A percentile compares a stretch with the other conserved stretches of the same genome.
Evolutionary conservation across 306 rosid species (phyloP).

Genomic region (Pachyrhizus erosus): DNA sequence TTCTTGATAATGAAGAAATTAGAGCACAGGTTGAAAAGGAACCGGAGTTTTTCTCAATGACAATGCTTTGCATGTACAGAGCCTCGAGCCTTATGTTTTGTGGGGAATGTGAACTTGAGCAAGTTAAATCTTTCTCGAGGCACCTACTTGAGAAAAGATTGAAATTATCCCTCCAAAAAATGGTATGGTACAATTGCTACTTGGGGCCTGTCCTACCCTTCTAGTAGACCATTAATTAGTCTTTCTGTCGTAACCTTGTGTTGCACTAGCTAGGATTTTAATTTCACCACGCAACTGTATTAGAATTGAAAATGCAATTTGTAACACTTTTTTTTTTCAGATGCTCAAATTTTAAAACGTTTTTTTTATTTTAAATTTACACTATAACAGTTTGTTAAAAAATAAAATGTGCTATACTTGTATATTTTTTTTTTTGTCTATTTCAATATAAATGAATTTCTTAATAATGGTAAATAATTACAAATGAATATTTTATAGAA

Average conservation of each 20-base stretch:
- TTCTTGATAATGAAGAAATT: slow-evolving; percentile 35
- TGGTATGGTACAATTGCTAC: slow-evolving; percentile 4
- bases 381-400: no score
- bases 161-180: not conserved
- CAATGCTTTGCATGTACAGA: slow-evolving; percentile 37
- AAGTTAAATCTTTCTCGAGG: slow-evolving; percentile 40
- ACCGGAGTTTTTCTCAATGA: slow-evolving; percentile 8
- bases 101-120: slow-evolving; percentile 40
- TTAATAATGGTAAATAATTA: no score
- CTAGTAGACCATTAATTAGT: not conserved
- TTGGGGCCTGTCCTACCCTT: not conserved
- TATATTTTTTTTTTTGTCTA: not conserved
- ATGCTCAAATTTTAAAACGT: not conserved
- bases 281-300: no score
- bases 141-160: slow-evolving; percentile 21
- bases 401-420: not conserved
- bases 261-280: not conserved
- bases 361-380: no score
- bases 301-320: no score
- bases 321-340: not conserved
- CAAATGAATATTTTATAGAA: no score
- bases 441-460: not conserved
- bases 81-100: slow-evolving; percentile 43
- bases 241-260: not conserved
- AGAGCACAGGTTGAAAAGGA: slow-evolving; percentile 13